Evolutionary conservation across 805 yeast species (phyloP).

Genomic region (Saccharomycopsis microspora): DNA sequence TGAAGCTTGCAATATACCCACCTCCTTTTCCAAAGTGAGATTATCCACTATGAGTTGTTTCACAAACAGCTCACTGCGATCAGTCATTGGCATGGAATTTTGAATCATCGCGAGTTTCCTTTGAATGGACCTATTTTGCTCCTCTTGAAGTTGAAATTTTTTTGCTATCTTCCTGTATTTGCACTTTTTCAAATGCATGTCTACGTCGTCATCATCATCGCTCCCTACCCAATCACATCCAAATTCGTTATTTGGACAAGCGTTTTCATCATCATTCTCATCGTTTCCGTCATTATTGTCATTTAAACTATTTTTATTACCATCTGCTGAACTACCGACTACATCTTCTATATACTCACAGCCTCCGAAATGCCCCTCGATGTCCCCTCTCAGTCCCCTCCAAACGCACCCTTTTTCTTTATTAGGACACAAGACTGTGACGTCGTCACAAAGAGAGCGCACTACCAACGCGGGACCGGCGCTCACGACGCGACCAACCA

Average conservation of each 20-base stretch:
- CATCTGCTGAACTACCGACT: background rate
- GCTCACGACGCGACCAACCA: background rate
- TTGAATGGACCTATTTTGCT: no score
- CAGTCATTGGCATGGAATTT: no score
- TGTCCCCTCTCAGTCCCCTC: slow-evolving; percentile 42
- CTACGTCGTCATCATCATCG: background rate
- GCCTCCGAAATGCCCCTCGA: slow-evolving; percentile 29
- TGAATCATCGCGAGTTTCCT: no score
- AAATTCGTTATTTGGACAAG: slow-evolving; percentile 34
- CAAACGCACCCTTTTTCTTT: slow-evolving; percentile 37
- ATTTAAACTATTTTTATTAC: background rate
- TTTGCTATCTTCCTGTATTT: background rate
- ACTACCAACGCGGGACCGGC: slow-evolving; percentile 32
- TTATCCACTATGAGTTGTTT: slow-evolving; percentile 8
- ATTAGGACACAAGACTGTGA: slow-evolving; percentile 37
- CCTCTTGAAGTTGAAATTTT: background rate
- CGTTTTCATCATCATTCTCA: slow-evolving; percentile 3
- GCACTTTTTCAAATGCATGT: background rate
- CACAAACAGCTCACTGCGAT: background rate
- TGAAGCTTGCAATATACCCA: background rate
- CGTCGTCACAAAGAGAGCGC: slow-evolving; percentile 38
- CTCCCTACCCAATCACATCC: slow-evolving; percentile 38
- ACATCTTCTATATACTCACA: slow-evolving; percentile 18
- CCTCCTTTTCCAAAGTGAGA: background rate
- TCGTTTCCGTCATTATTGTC: background rate